Conservation (phyloP, 139 green algal genomes). For the Gonium pectorale region DNA sequence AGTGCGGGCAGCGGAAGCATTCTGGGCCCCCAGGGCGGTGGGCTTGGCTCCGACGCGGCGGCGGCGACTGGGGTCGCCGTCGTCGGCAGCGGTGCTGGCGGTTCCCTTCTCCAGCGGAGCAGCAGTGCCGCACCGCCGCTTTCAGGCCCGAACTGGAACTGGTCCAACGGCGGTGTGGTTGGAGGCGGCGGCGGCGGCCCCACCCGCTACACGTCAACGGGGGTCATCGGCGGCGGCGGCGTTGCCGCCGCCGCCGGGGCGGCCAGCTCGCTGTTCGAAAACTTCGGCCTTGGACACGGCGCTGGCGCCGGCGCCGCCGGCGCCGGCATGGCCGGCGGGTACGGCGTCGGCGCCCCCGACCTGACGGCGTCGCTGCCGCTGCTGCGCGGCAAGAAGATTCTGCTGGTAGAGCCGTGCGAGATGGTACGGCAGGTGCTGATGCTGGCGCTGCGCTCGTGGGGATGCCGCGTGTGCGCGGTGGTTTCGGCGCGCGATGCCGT, state of each 20-base stretch:
- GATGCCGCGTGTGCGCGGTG: conserved; percentile 73
- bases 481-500: conserved; percentile 62
- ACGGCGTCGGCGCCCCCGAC: not conserved
- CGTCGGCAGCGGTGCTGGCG: no score
- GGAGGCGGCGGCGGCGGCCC: no score
- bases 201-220: no score
- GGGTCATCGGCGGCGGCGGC: not conserved
- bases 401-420: conserved; percentile 77
- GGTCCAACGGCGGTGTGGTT: no score
- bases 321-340: not conserved
- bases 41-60: not conserved
- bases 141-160: no score
- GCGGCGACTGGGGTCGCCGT: no score
- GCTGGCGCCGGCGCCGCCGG: not conserved
- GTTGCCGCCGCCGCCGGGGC: not conserved
- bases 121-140: no score
- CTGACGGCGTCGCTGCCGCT: conserved; percentile 37
- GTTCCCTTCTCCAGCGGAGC: no score
- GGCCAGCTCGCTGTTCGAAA: not conserved
- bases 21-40: not conserved
- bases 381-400: conserved; percentile 65
- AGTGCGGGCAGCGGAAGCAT: no score
- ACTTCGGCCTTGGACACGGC: not conserved
- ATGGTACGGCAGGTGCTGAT: conserved; percentile 72
- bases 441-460: conserved; percentile 75